Percentiles rank a stretch among this genome's conserved stretches.
Evolutionary conservation across 306 rosid genomes (phyloP).

Genomic region (Astragalus glycyphyllos): DNA sequence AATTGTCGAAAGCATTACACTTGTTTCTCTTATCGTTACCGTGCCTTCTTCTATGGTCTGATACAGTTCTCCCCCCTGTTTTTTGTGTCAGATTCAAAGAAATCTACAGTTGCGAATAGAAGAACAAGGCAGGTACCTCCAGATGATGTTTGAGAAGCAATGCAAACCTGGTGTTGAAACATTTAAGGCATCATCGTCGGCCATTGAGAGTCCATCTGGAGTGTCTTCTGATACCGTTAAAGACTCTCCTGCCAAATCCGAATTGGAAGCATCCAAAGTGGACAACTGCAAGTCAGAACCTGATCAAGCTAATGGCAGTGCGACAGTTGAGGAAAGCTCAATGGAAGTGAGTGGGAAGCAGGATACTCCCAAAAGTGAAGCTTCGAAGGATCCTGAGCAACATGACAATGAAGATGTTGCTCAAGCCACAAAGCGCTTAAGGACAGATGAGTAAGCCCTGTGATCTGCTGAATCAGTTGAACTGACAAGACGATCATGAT

Average conservation of each 20-base stretch:
- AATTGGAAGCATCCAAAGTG: conserved; percentile 55
- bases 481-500: conserved; percentile 50
- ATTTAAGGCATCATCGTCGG: conserved; percentile 52
- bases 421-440: conserved; percentile 67
- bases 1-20: conserved; percentile 2
- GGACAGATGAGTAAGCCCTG: conserved; percentile 57
- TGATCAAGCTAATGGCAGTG: conserved; percentile 48
- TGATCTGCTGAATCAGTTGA: conserved; percentile 58
- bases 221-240: conserved; percentile 52
- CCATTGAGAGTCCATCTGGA: conserved; percentile 54
- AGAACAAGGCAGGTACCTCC: conserved; percentile 96
- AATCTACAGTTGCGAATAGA: conserved; percentile 94
- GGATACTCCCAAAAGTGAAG: conserved; percentile 49
- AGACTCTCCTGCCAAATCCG: conserved; percentile 59
- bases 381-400: conserved; percentile 48
- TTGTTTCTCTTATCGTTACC: conserved; percentile 27
- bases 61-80: conserved; percentile 13
- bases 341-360: conserved; percentile 47
- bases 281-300: conserved; percentile 44
- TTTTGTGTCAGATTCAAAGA: conserved; percentile 67
- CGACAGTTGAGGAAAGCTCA: conserved; percentile 43
- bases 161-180: conserved; percentile 58
- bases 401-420: conserved; percentile 49
- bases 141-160: conserved; percentile 96
- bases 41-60: conserved; percentile 19